Evolutionary conservation across 108 stramenopile genomes (phyloP), one percentile per base, ranked within the genome.

Genomic region (Aurantiochytrium sp.): DNA sequence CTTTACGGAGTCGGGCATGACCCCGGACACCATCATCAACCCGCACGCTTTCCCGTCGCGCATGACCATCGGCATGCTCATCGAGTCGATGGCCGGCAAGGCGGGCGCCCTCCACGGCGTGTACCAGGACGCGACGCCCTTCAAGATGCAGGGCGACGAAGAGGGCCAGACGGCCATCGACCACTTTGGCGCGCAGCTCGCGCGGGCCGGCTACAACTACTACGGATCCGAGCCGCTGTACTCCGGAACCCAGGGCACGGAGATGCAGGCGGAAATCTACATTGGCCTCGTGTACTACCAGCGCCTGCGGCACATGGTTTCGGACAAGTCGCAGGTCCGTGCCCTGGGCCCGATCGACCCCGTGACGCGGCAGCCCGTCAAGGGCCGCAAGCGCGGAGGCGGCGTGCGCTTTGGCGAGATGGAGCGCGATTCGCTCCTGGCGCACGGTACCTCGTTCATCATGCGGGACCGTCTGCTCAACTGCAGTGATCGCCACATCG

Each of bases 51-150:
- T 98, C 68, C 98, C 98, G 3, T 96, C 96, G 88, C 96, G 97
- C 55, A 98, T 99, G 97, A 98, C 98, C 6, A 98, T 99, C 86
- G 99, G 99, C 37, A 99, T 99, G 99, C 93, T 99, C 42, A 95
- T 98, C 36, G 99, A 99, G 89, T 97, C 97, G 88, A 99, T 99
- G 98, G 99, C 99, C 45, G 99, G 98, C 3, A 99, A 99, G 90
- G 91, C 95, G 37, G 99, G 97, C 4, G 97, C 99, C 21, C 86
- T 96, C 59, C 97, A 98, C 86, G 99, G 99, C 32, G 94, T 93
- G n/a, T 90, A 55, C 19, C 96, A 99, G 92, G 97, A 98, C 92
- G 96, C 96, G 8, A 99, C 99, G 0, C 99, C 99, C 73, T 99
- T 99, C 91, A 87, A 93, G 8, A 98, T 98, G 88, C 97, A 99